Percentiles rank a stretch among this genome's conserved stretches.
Evolutionary conservation across 192 early-diverging fungal genomes (phyloP).

Genomic region (Coemansia sp.): DNA sequence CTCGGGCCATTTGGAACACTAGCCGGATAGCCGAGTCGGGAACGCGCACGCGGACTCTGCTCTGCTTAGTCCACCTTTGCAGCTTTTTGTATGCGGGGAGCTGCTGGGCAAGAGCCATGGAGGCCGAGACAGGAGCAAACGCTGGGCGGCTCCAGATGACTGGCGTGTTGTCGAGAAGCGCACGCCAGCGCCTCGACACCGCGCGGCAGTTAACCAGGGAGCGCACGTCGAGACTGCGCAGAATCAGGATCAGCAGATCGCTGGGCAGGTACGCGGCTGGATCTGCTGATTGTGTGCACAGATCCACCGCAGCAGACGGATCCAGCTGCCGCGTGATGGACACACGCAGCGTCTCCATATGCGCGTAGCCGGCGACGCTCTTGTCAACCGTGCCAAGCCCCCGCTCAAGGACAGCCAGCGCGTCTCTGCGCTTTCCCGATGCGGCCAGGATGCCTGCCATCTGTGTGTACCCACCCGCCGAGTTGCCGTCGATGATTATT

Average conservation of each 20-base stretch:
- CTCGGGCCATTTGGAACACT: constrained; percentile 21
- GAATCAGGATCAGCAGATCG: constrained; percentile 18
- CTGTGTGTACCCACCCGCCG: constrained; percentile 13
- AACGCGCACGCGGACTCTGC: constrained; percentile 1
- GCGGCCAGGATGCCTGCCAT: constrained; percentile 31
- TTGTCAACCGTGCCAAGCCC: constrained; percentile 2
- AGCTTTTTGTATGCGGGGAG: constrained; percentile 37
- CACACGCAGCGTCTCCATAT: constrained; percentile 24
- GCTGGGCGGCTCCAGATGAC: constrained; percentile 28
- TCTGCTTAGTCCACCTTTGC: not conserved
- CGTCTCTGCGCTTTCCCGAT: constrained; percentile 16
- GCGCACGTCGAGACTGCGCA: constrained; percentile 24
- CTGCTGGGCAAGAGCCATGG: constrained; percentile 10
- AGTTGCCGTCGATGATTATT: constrained; percentile 11
- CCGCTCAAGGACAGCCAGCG: constrained; percentile 16
- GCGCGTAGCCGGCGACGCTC: constrained; percentile 3
- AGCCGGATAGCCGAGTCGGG: constrained; percentile 20
- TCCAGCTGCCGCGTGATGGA: constrained; percentile 23
- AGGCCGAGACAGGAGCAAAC: not conserved
- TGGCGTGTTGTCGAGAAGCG: constrained; percentile 27
- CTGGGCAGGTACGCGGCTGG: constrained; percentile 20
- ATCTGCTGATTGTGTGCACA: constrained; percentile 6
- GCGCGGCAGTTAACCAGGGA: constrained; percentile 23
- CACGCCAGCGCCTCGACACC: constrained; percentile 31
- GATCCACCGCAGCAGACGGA: constrained; percentile 5